phyloP scores from a whole-genome alignment of 1,139 yeast species.

The Hyphopichia wangnamkhiaoensis region DNA sequence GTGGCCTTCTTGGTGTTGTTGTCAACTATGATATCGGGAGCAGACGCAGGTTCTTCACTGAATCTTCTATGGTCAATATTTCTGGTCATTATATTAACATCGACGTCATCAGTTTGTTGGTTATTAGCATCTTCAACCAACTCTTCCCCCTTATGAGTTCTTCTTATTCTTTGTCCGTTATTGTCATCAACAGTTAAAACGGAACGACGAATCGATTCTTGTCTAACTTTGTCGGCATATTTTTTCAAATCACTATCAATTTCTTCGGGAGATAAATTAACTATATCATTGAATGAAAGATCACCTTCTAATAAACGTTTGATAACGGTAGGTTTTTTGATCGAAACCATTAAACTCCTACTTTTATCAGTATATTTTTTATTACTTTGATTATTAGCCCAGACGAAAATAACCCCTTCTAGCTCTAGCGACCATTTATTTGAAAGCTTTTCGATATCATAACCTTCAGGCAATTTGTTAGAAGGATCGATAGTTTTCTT shows the following conservation, averaged over 20 bases:
- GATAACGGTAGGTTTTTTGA: conserved; percentile 33
- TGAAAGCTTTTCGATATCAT: conserved; percentile 29
- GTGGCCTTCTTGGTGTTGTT: conserved; percentile 11
- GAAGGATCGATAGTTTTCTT: conserved; percentile 46
- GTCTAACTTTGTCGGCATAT: conserved; percentile 71
- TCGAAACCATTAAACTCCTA: conserved; percentile 39
- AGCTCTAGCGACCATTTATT: conserved; percentile 39
- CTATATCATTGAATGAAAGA: conserved; percentile 29
- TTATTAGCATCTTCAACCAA: conserved; percentile 54
- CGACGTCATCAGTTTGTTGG: conserved; percentile 26
- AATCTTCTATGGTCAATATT: conserved; percentile 47
- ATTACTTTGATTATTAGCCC: conserved; percentile 23
- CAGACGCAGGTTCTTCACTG: conserved; percentile 15
- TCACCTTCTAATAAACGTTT: conserved; percentile 27
- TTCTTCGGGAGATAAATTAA: conserved; percentile 35
- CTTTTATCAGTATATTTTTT: conserved; percentile 43
- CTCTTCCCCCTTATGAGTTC: conserved; percentile 89
- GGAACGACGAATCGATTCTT: conserved; percentile 63
- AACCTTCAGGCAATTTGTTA: conserved; percentile 23
- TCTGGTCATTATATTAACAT: conserved; percentile 36
- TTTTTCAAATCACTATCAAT: conserved; percentile 69
- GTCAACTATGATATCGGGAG: conserved; percentile 12
- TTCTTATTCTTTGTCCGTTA: conserved; percentile 59
- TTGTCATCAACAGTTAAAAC: conserved; percentile 55
- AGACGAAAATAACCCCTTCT: conserved; percentile 40